Percentiles rank a stretch among this genome's conserved stretches.
Conservation (phyloP, 23 red algal species). For the Gracilaria domingensis region DNA sequence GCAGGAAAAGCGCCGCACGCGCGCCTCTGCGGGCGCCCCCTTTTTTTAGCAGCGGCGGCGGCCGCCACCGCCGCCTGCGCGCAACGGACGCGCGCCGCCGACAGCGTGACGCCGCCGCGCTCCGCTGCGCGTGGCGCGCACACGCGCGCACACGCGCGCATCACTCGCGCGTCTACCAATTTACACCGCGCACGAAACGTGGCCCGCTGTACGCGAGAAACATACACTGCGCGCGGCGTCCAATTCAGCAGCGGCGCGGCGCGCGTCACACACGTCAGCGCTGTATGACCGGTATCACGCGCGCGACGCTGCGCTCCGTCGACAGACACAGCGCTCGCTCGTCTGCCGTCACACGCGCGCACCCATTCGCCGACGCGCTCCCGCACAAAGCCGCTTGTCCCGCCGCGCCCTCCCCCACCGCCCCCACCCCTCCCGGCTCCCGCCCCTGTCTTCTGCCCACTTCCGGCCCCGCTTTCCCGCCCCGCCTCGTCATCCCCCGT, state of each 20-base stretch:
- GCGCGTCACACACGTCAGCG: background rate
- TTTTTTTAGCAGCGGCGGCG: no score
- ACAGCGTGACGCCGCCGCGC: slow-evolving; percentile 6
- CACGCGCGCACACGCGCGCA: background rate
- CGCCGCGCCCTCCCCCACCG: background rate
- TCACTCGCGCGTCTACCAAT: background rate
- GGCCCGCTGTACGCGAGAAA: background rate
- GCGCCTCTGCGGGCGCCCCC: no score
- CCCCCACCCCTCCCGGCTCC: background rate
- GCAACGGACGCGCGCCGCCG: background rate
- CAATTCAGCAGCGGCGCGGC: background rate
- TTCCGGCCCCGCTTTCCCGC: background rate
- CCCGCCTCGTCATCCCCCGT: background rate
- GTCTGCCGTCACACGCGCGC: background rate
- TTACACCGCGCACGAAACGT: background rate
- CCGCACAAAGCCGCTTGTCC: background rate
- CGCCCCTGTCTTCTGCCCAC: background rate
- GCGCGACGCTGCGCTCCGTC: no score
- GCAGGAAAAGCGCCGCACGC: no score
- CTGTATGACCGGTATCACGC: slow-evolving; percentile 2
- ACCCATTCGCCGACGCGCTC: background rate
- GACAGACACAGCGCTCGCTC: no score
- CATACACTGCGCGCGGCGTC: background rate
- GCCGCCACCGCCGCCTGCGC: no score
- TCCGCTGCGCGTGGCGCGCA: background rate